These are phyloP conservation scores for Globisporangium sylvaticum DNA, from an alignment of 352 stramenopile species.

Conservation along the genomic window DNA sequence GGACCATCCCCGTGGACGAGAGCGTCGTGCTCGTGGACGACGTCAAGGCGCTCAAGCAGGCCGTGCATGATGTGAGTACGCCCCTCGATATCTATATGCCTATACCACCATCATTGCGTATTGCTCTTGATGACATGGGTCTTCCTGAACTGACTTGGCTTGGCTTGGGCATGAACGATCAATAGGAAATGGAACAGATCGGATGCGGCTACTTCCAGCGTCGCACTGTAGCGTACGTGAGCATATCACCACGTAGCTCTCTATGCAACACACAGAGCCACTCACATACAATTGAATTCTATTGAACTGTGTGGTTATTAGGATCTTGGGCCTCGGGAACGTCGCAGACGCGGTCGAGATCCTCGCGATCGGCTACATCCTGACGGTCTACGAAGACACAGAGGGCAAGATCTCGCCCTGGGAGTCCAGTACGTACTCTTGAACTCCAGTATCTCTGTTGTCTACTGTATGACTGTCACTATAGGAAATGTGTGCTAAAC, in stretches of 20 bases:
- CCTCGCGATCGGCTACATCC: conserved; percentile 87
- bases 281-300: conserved; percentile 21
- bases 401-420: conserved; percentile 64
- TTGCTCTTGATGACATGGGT: background rate
- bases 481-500: background rate
- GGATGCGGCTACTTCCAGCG: conserved; percentile 70
- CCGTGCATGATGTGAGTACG: conserved; percentile 54
- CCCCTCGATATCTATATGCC: background rate
- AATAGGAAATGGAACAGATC: conserved; percentile 71
- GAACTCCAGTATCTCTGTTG: background rate
- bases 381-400: conserved; percentile 68
- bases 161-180: background rate
- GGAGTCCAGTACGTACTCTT: conserved; percentile 54
- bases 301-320: conserved; percentile 12
- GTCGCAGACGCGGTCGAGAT: conserved; percentile 89
- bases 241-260: conserved; percentile 1
- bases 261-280: conserved; percentile 4
- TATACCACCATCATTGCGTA: background rate
- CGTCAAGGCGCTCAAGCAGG: conserved; percentile 56
- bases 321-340: conserved; percentile 79
- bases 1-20: conserved; percentile 10
- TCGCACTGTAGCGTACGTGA: conserved; percentile 58
- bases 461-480: background rate
- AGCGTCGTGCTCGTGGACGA: conserved; percentile 44
- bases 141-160: background rate